Percentiles rank a stretch among this genome's conserved stretches.
phyloP scores from a whole-genome alignment of 1,284 basidiomycete species.

The Fomes fomentarius region DNA sequence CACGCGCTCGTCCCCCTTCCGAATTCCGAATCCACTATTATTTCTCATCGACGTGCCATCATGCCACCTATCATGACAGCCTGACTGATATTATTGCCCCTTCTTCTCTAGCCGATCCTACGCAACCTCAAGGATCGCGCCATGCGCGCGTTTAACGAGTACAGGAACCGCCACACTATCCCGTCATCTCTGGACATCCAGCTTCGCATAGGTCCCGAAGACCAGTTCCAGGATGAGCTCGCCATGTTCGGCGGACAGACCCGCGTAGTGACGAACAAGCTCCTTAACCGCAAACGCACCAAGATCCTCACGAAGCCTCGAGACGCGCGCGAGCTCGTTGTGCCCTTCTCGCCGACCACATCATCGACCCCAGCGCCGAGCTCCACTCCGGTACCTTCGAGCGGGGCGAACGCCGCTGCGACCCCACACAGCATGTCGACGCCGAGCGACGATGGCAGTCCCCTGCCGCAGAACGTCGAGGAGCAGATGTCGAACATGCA shows the following conservation, averaged over 20 bases:
- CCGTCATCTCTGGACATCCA: conserved; percentile 32
- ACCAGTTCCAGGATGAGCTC: conserved; percentile 62
- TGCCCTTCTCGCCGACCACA: conserved; percentile 15
- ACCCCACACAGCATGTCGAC: conserved; percentile 25
- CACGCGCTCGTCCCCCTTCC: not conserved
- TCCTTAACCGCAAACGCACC: conserved; percentile 26
- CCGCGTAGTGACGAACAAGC: conserved; percentile 47
- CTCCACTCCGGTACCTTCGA: not conserved
- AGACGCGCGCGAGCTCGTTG: conserved; percentile 1
- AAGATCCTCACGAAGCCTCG: conserved; percentile 14
- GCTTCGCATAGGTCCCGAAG: conserved; percentile 35
- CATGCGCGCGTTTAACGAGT: conserved; percentile 30
- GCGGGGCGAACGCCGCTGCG: not conserved
- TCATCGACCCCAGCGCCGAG: conserved; percentile 19
- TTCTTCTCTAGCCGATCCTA: conserved; percentile 28
- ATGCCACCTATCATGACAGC: not conserved
- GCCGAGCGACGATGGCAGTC: conserved; percentile 28
- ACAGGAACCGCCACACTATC: conserved; percentile 31
- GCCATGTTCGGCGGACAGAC: conserved; percentile 62
- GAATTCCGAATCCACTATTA: not conserved
- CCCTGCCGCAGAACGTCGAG: conserved; percentile 27
- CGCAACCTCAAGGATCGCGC: conserved; percentile 33
- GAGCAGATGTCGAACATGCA: conserved; percentile 54
- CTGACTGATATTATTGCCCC: not conserved
- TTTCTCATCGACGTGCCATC: no score